Evolutionary conservation across 2,329 filamentous ascomycete genomes (phyloP), one percentile per base, ranked within the genome.

Genomic region (Nothophoma quercina): DNA sequence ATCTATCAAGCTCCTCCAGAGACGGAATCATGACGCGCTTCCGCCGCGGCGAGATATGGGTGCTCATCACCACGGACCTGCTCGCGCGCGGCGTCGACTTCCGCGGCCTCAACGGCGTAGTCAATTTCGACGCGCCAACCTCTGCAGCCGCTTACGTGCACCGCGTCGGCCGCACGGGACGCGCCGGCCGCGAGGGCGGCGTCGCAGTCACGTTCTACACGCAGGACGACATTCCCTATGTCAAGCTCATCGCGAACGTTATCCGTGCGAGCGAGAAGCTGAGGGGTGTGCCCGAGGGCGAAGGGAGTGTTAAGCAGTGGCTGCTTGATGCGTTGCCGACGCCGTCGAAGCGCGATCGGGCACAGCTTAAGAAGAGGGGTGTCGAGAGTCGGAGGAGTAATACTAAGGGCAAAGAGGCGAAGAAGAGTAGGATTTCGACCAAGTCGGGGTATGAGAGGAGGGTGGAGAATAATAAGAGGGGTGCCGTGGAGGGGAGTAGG

Each of bases 121-220:
- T 99, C 43, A 99, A 98, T 76, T 99, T 97, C 77, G 95, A 99
- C 73, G 91, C 97, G 7, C 95, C 95, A 0, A 91, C 88, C n/a
- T 93, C 90, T 0, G 89, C 89, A 5, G 93, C 93, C 0, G 87
- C 86, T 1, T 99, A 99, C 70, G 89, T 99, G 6, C 95, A 99
- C 76, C 90, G 95, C 9, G 92, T 95, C 0, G 95, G 95, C 0
- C 85, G 95, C 38, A 98, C 95, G 0, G 95, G 93, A 0, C 84
- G 95, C 18, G 95, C 93, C 0, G 95, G 95, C 0, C 84, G 93
- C 19, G 86, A 90, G 66, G 93, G 93, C 16, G 95, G 95, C 39
- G 85, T 96, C 3, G 93, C 92, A 0, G 88, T 99, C 1, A 99
- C 95, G 0, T 88, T 96, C 53, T 99, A 96, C 75, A 98, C 93